phyloP scores from a whole-genome alignment of 2,329 filamentous ascomycete species.

The Pseudogymnoascus sp. region DNA sequence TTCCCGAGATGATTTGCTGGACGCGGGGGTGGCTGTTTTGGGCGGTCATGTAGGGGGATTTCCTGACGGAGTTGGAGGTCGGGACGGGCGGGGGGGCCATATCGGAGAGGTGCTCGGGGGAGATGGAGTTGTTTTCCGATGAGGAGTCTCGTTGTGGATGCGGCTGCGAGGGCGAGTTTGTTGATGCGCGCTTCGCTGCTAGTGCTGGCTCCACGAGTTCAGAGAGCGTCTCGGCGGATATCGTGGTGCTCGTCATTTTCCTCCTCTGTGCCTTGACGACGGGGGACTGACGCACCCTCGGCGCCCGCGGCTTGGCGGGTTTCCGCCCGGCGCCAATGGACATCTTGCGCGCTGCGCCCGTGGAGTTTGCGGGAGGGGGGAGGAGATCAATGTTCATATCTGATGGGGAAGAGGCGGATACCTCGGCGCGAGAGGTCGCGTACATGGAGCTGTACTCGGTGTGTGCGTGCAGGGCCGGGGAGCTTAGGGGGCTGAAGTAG shows the following conservation, averaged over 20 bases:
- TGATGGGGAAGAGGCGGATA: constrained; percentile 26
- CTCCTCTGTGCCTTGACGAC: constrained; percentile 34
- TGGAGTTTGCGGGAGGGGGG: constrained; percentile 20
- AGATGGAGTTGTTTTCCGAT: constrained; percentile 57
- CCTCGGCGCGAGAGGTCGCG: constrained; percentile 32
- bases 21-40: constrained; percentile 38
- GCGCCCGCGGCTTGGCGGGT: constrained; percentile 18
- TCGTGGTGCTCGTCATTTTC: constrained; percentile 33
- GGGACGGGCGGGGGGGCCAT: constrained; percentile 64
- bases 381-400: constrained; percentile 24
- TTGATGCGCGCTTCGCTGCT: constrained; percentile 27
- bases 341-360: constrained; percentile 17
- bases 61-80: constrained; percentile 52
- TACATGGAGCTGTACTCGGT: constrained; percentile 38
- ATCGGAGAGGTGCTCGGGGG: constrained; percentile 53
- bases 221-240: constrained; percentile 34
- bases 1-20: constrained; percentile 18
- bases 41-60: constrained; percentile 59
- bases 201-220: constrained; percentile 28
- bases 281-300: constrained; percentile 31
- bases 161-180: constrained; percentile 30
- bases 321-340: constrained; percentile 15
- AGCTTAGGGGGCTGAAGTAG: constrained; percentile 78
- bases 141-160: constrained; percentile 17
- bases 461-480: constrained; percentile 70